Percentiles rank a stretch among this genome's conserved stretches.
Evolutionary conservation across 208 protist species (phyloP).

Genomic region (Trypanosoma rangeli): DNA sequence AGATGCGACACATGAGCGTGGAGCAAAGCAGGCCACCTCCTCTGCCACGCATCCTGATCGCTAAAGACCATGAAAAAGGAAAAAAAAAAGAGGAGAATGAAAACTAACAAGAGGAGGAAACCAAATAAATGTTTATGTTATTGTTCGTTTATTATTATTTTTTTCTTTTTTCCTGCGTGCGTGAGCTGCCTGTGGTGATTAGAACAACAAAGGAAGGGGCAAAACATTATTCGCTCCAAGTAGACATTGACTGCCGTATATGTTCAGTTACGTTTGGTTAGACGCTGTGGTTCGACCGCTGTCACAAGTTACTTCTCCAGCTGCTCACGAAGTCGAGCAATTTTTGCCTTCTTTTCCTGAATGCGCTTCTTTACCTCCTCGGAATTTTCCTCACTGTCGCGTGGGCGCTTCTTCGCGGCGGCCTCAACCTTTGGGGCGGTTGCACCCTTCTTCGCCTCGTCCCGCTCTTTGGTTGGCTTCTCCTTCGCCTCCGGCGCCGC

Average conservation of each 20-base stretch:
- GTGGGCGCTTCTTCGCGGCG: constrained; percentile 21
- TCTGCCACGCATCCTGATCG: not conserved
- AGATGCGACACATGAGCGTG: not conserved
- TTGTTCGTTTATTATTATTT: constrained; percentile 1
- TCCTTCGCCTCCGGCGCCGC: constrained; percentile 3
- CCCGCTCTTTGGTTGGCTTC: constrained; percentile 14
- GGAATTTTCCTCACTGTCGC: constrained; percentile 32
- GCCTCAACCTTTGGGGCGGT: not conserved
- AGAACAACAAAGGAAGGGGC: not conserved
- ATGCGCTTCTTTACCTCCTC: constrained; percentile 55
- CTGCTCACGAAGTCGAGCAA: constrained; percentile 50
- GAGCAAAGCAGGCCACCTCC: not conserved
- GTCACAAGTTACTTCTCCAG: constrained; percentile 26
- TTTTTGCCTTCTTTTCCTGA: constrained; percentile 60
- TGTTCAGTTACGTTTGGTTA: not conserved
- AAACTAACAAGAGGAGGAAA: constrained; percentile 3
- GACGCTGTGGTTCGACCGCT: not conserved
- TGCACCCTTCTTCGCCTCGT: constrained; percentile 4
- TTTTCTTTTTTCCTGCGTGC: not conserved
- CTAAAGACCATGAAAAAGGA: not conserved
- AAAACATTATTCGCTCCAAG: not conserved
- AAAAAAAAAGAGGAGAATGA: not conserved
- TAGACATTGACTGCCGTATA: not conserved
- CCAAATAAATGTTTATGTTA: not conserved
- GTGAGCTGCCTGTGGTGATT: too few species aligned